Base-by-base conservation (phyloP, 108 stramenopile genomes). In the Nannochloropsis salina region DNA sequence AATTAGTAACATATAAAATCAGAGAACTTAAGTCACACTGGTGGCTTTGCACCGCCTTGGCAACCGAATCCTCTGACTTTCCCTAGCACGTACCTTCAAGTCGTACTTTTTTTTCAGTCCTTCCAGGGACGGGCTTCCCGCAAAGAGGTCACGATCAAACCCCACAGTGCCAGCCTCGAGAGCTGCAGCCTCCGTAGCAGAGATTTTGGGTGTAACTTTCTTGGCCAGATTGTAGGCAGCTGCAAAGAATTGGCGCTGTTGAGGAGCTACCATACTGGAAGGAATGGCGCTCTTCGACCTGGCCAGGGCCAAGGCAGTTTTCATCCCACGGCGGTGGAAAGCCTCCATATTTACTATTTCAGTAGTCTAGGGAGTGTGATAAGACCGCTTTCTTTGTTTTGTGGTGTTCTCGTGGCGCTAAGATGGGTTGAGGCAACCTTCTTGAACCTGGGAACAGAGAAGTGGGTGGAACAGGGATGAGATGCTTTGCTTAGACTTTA, bases 81-180 rank as follows among this genome's bases (percentile, higher is more conserved):
- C 31, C 31, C 31, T 31, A 31, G 31, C 3, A 74, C 41, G 21
- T 22, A 86, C 82, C 45, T n/a, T 88, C 42, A 89, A 9, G 21
- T 45, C 92, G 92, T 97, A 98, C 44, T 96, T 96, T 80, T 95
- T 93, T 83, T 97, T 90, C 31, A 98, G 93, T 20, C 94, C 85
- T 88, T 95, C 87, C 84, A 98, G 92, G 82, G 93, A 94, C 5
- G 98, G 97, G 31, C 88, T 93, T 44, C 98, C 98, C 45, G 92
- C 90, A 92, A 97, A 98, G 83, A 98, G 94, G 43, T 98, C 97
- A 10, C 96, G 93, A 84, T 98, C 98, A 89, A 98, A 98, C 45
- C 98, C 98, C 90, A 98, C 96, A 43, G 97, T 96, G 42, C 97
- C 97, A 83, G 95, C 96, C 43, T 96, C 96, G 47, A 98, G 91